Conservation (phyloP, 345 rosid genomes). For the Adansonia digitata region DNA sequence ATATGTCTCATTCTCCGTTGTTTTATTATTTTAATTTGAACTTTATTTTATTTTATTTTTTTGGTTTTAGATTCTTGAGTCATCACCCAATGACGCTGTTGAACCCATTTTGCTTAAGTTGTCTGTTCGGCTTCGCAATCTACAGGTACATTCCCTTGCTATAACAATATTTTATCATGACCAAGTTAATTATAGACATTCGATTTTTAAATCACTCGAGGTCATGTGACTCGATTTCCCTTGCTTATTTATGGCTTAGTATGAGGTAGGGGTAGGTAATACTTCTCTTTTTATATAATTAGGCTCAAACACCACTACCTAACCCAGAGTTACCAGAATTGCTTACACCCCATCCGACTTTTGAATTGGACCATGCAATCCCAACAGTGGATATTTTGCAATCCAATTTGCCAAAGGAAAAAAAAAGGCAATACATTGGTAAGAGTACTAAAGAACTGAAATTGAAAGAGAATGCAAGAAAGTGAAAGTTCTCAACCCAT, state of each 20-base stretch:
- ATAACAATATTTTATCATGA: not conserved
- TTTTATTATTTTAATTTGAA: not conserved
- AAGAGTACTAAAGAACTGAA: no score
- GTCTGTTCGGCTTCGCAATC: constrained; percentile 82
- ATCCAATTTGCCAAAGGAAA: no score
- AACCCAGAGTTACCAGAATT: not conserved
- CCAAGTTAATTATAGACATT: not conserved
- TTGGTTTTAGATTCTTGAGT: constrained; percentile 70
- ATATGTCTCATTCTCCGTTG: constrained; percentile 9
- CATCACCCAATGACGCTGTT: constrained; percentile 77
- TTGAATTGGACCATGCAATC: no score
- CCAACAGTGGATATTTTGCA: no score
- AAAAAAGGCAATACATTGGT: no score
- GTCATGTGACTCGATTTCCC: not conserved
- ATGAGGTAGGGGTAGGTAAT: not conserved
- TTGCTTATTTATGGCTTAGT: not conserved
- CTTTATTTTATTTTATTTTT: not conserved
- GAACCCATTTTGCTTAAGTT: constrained; percentile 82
- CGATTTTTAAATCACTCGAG: not conserved
- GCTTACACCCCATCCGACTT: no score
- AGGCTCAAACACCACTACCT: not conserved
- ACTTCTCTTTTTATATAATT: not conserved
- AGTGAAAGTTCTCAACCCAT: no score
- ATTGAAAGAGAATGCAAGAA: no score
- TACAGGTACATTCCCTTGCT: constrained; percentile 49